Evolutionary conservation across 345 rosid species (phyloP).

Genomic region (Corchorus capsularis): DNA sequence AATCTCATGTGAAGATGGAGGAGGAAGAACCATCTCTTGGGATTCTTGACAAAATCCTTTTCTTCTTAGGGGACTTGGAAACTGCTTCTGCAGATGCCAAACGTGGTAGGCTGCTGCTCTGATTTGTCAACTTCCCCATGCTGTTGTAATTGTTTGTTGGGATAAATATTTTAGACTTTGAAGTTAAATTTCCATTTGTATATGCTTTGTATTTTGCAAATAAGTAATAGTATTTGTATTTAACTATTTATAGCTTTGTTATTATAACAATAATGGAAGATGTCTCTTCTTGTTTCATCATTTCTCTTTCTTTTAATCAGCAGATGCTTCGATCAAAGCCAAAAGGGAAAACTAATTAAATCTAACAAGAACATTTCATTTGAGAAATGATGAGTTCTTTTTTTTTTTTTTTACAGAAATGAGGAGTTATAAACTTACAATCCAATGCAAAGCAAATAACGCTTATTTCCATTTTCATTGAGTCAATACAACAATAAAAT

Average conservation of each 20-base stretch:
- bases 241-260: neutral
- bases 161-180: neutral
- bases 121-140: constrained; percentile 18
- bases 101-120: constrained; percentile 27
- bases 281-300: neutral
- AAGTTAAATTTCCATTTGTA: neutral
- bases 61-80: constrained; percentile 63
- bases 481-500: no score
- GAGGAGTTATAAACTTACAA: no score
- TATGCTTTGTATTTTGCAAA: neutral
- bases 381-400: no score
- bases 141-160: no score
- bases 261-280: neutral
- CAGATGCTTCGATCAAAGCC: neutral
- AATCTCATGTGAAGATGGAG: constrained; percentile 15
- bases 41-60: constrained; percentile 50
- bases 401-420: no score
- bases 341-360: neutral
- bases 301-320: neutral
- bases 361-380: no score
- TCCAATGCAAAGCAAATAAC: no score
- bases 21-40: constrained; percentile 42
- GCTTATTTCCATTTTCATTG: no score
- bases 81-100: constrained; percentile 48
- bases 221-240: neutral